Evolutionary conservation across 1,139 yeast species (phyloP), one percentile per base, ranked within the genome.

Genomic region (Debaryomyces subglobosus): DNA sequence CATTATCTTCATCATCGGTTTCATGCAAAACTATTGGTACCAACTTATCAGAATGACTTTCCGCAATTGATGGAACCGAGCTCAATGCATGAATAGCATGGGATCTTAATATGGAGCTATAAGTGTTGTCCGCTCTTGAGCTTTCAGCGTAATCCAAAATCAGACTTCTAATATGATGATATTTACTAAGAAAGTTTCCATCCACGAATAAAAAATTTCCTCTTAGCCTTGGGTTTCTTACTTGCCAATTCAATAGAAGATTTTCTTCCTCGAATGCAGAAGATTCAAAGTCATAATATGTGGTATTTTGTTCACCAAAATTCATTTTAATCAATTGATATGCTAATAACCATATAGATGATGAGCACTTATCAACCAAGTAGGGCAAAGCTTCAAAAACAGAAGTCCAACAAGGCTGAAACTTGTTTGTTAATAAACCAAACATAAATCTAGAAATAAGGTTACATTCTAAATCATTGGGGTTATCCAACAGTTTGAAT

Each of bases 371-470:
- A 10, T 67, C 71, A 10, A 72, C 66, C 8, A 86, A 65, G n/a
- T 50, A 40, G 0, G 85, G 81, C 8, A 89, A 60, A 5, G 80
- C 77, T 52, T 86, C 94, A 48, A 77, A 71, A 2, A 88, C 86
- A 4, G 88, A 89, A 18, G 81, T 79, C 96, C 96, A 90, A 25
- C 86, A 77, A 1, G 99, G 99, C 52, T 90, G 88, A 59, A 94
- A 91, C 52, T 82, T 81, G 42, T 85, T 84, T 1, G 91, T 77
- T 44, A 92, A 69, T 53, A 88, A 73, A 24, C 97, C 98, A 63
- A 90, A 82, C 46, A 86, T 53, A 61, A 78, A 89, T 33, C 79
- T 74, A 15, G 85, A 72, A 24, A 86, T 74, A 5, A 81, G 66
- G 13, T 59, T 58, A 36, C 78, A 75, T 13, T 74, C 68, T 4